phyloP scores from a whole-genome alignment of 1,139 yeast genomes.

The Saccharomyces hybrid region DNA sequence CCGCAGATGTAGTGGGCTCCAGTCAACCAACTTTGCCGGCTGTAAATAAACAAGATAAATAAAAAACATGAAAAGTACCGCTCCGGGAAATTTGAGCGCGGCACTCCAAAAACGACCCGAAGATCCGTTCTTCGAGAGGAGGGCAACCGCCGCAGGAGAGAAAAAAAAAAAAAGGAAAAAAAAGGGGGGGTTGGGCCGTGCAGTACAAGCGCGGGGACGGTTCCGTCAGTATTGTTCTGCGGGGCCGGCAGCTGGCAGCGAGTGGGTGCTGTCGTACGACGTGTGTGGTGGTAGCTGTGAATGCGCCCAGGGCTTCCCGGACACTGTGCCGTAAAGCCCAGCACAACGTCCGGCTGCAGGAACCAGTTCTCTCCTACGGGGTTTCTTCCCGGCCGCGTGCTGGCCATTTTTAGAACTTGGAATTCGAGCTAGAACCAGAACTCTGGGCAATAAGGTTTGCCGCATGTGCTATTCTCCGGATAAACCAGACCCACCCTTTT shows the following conservation, averaged over 20 bases:
- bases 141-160: not conserved
- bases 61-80: not conserved
- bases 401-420: not conserved
- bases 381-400: not conserved
- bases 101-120: not conserved
- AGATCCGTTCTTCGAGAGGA: not conserved
- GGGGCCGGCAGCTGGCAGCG: not conserved
- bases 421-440: not conserved
- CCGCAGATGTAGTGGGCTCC: not conserved
- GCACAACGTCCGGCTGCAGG: not conserved
- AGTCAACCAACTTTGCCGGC: not conserved
- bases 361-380: not conserved
- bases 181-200: not conserved
- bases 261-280: not conserved
- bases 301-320: not conserved
- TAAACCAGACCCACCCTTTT: not conserved
- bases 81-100: not conserved
- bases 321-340: not conserved
- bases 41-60: not conserved
- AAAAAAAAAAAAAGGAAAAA: not conserved
- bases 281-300: not conserved
- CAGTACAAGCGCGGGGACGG: not conserved
- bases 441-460: not conserved
- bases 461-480: not conserved
- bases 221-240: not conserved